These are phyloP conservation scores for Postia placenta DNA, from an alignment of 768 basidiomycete genomes.

Conservation along the genomic window DNA sequence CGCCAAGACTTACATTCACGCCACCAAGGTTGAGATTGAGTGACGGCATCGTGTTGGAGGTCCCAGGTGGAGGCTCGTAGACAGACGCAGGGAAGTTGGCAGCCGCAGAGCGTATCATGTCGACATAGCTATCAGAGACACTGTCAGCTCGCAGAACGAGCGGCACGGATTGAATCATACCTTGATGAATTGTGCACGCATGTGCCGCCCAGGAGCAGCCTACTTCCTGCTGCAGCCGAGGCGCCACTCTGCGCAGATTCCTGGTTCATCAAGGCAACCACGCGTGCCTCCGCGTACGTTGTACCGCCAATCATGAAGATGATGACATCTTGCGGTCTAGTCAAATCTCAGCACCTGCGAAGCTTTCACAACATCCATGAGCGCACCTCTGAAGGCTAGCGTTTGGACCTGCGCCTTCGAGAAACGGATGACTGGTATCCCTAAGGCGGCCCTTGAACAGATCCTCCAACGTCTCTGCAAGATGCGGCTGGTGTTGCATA, in stretches of 20 bases:
- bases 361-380: background rate
- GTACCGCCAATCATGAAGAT: conserved; percentile 96
- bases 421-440: conserved; percentile 87
- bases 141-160: background rate
- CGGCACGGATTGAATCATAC: conserved; percentile 35
- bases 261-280: conserved; percentile 82
- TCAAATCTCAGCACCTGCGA: background rate
- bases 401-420: conserved; percentile 66
- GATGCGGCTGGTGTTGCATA: conserved; percentile 92
- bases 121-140: conserved; percentile 57
- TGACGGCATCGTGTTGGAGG: conserved; percentile 65
- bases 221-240: conserved; percentile 52
- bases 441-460: conserved; percentile 80
- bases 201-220: conserved; percentile 88
- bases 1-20: conserved; percentile 92
- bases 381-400: conserved; percentile 65
- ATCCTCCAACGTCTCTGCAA: conserved; percentile 87
- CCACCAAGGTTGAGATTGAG: conserved; percentile 89
- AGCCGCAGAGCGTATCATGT: conserved; percentile 79
- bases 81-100: conserved; percentile 55
- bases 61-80: conserved; percentile 73
- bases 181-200: conserved; percentile 92
- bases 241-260: conserved; percentile 46
- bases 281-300: conserved; percentile 91
- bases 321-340: conserved; percentile 91